Evolutionary conservation across 2,329 filamentous ascomycete genomes (phyloP), one percentile per base, ranked within the genome.

Genomic region (Lasiodiplodia sp.): DNA sequence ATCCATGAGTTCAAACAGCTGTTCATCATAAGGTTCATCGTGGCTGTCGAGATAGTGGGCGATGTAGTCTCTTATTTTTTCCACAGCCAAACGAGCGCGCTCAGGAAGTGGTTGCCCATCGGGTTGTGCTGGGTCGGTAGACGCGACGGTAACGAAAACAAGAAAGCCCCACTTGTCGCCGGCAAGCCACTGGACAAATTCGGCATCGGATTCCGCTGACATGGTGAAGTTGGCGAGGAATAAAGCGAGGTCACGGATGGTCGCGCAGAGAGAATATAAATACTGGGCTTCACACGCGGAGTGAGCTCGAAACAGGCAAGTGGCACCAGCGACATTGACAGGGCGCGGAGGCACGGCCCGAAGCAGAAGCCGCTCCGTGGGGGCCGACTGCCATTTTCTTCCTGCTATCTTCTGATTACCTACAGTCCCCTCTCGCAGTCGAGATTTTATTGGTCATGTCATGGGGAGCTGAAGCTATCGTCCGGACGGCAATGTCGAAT

Each of bases 161-260:
- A 56, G 18, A 21, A 56, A 56, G 5, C 53, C 53, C 53, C 53
- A 56, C 28, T 56, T n/a, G 53, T 56, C 53, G 25, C 28, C 53
- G 14, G 6, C 3, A 37, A 56, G 53, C 14, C 14, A 5, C 28
- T n/a, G 6, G 25, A 56, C 4, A 25, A 56, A 56, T 16, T n/a
- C 4, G 12, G 25, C 28, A 18, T 56, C 53, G 14, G 25, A 18
- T 2, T 37, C 12, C 16, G 25, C 53, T 34, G 25, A 34, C 53
- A 56, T 56, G 12, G 12, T 37, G 53, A 21, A 56, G 25, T n/a
- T 37, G 25, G 53, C 18, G 53, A 18, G 28, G 53, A 18, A 37
- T 10, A 28, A 37, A 56, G 53, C 14, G 21, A 34, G 11, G 53
- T 4, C 16, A 51, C 49, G n/a, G 49, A 51, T 44, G 40, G 40